phyloP scores from a whole-genome alignment of 306 rosid genomes.

The Sophora flavescens region DNA sequence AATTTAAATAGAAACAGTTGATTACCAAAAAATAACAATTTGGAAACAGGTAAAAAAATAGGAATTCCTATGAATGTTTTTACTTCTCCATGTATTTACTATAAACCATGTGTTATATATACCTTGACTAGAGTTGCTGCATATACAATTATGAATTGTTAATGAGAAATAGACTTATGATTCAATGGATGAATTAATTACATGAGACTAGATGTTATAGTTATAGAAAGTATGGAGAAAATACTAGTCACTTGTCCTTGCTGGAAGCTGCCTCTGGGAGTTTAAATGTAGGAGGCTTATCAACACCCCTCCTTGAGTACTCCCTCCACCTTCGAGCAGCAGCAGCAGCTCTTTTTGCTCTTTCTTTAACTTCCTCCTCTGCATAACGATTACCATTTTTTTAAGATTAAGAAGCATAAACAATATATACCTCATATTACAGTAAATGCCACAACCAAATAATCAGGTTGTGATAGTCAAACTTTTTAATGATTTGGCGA shows the following conservation, averaged over 20 bases:
- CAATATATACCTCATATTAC: background rate
- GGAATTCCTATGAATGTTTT: background rate
- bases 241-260: conserved; percentile 59
- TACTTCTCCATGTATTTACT: conserved; percentile 19
- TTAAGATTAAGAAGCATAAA: conserved; percentile 15
- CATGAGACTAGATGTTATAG: conserved; percentile 39
- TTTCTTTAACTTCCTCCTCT: conserved; percentile 82
- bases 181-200: conserved; percentile 51
- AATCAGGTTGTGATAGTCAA: background rate
- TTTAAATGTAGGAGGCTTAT: conserved; percentile 83
- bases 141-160: conserved; percentile 45
- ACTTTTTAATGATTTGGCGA: background rate
- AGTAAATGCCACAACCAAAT: conserved; percentile 15
- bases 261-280: conserved; percentile 76
- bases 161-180: conserved; percentile 29
- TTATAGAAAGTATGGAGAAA: conserved; percentile 19
- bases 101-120: conserved; percentile 42
- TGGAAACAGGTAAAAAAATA: background rate
- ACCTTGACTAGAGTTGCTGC: conserved; percentile 39
- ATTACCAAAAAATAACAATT: too few species aligned
- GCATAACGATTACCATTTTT: conserved; percentile 46
- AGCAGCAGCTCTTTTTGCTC: conserved; percentile 83
- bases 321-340: conserved; percentile 97
- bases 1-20: background rate
- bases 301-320: conserved; percentile 87